Evolutionary conservation across 495 filamentous ascomycete genomes (phyloP).

Genomic region (Penicillium ucsense): DNA sequence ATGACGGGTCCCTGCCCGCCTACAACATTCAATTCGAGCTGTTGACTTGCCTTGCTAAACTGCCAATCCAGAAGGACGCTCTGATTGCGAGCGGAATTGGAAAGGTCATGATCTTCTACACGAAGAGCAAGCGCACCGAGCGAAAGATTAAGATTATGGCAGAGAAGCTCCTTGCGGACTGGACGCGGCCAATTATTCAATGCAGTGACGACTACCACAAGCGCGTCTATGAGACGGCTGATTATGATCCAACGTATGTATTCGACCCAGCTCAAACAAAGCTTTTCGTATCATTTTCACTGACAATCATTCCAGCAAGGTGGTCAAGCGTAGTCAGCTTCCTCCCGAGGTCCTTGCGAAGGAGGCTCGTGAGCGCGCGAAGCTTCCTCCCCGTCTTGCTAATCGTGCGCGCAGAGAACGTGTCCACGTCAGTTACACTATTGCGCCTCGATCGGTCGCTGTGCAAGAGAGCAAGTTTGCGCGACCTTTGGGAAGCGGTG

Average conservation of each 20-base stretch:
- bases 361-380: slow-evolving; percentile 55
- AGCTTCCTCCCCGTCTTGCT: slow-evolving; percentile 56
- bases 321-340: slow-evolving; percentile 36
- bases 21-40: slow-evolving; percentile 96
- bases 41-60: slow-evolving; percentile 64
- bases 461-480: slow-evolving; percentile 41
- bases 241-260: slow-evolving; percentile 48
- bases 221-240: slow-evolving; percentile 47
- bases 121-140: slow-evolving; percentile 81
- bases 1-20: slow-evolving; percentile 83
- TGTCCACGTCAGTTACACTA: slow-evolving; percentile 66
- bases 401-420: slow-evolving; percentile 66
- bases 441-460: slow-evolving; percentile 59
- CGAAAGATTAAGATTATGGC: slow-evolving; percentile 83
- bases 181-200: slow-evolving; percentile 93
- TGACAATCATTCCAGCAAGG: slow-evolving; percentile 27
- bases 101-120: slow-evolving; percentile 94
- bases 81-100: slow-evolving; percentile 87
- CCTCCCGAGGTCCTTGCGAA: slow-evolving; percentile 45
- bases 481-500: slow-evolving; percentile 60
- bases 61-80: slow-evolving; percentile 83
- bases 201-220: slow-evolving; percentile 88
- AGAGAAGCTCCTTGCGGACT: slow-evolving; percentile 81
- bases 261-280: background rate
- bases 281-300: slow-evolving; percentile 3